phyloP scores from a whole-genome alignment of 345 rosid genomes.

The Cochlearia excelsa region DNA sequence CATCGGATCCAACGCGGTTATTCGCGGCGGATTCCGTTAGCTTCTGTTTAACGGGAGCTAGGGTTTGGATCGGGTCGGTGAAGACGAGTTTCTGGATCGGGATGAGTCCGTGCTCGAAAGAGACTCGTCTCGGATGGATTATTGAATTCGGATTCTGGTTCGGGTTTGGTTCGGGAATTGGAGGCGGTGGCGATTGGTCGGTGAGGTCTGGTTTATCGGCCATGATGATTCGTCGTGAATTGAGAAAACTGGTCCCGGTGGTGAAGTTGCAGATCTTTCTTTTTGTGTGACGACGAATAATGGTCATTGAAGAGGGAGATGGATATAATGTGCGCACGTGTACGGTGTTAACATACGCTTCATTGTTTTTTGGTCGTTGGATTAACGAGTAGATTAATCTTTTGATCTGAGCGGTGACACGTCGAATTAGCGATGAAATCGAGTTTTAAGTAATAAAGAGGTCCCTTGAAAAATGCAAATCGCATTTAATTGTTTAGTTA shows the following conservation, averaged over 20 bases:
- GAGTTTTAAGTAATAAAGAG: not conserved
- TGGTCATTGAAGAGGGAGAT: slow-evolving; percentile 15
- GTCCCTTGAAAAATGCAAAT: slow-evolving; percentile 9
- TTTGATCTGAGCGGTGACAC: slow-evolving; percentile 21
- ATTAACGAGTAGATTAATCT: slow-evolving; percentile 6
- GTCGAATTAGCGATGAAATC: slow-evolving; percentile 13
- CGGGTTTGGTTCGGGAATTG: slow-evolving; percentile 40
- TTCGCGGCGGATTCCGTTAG: slow-evolving; percentile 38
- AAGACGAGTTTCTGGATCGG: slow-evolving; percentile 86
- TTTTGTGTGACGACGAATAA: slow-evolving; percentile 25
- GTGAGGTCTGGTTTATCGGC: too few relatives aligned
- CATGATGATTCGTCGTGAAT: slow-evolving; percentile 42
- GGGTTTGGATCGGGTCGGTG: slow-evolving; percentile 71
- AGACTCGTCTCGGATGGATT: slow-evolving; percentile 79
- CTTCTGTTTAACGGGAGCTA: slow-evolving; percentile 60
- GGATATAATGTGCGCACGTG: slow-evolving; percentile 20
- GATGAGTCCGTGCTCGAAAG: slow-evolving; percentile 90
- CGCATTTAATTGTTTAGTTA: slow-evolving; percentile 19
- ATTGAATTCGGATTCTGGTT: slow-evolving; percentile 45
- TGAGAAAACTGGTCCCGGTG: slow-evolving; percentile 26
- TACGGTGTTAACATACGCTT: slow-evolving; percentile 18
- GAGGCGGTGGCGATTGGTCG: slow-evolving; percentile 27
- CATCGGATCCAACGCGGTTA: slow-evolving; percentile 56
- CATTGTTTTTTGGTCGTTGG: slow-evolving; percentile 22
- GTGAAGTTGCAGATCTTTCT: slow-evolving; percentile 43